Evolutionary conservation across 345 rosid genomes (phyloP), one percentile per base, ranked within the genome.

Genomic region (Litchi chinensis): DNA sequence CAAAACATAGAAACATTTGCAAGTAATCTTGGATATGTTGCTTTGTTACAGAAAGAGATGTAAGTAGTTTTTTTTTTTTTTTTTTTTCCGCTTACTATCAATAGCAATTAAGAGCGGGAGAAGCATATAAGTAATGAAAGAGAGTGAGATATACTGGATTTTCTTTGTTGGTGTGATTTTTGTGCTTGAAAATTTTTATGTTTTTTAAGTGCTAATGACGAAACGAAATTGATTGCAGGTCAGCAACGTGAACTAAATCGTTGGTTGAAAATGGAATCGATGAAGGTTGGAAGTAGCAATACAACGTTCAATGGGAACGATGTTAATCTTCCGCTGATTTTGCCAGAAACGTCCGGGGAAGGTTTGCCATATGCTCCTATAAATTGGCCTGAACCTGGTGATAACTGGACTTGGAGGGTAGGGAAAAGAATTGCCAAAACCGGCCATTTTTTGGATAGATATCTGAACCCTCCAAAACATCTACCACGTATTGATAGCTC

Each of bases 291-390:
- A 80, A 75, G 71, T 77, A 70, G 40, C 21, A 78, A 68, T 69
- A 78, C 81, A 74, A 52, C 19, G 12, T 9, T 40, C 41, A 65
- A 60, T 68, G 80, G 78, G 21, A 77, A 74, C 5, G 73, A 62
- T 7, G 79, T 85, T 80, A 18, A 50, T 43, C 82, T 88, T 24
- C 78, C 75, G 59, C 91, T 87, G 0, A 91, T 90, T 18, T 79
- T 28, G 1, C 90, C 91, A 0, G 68, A 86, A 71, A 88, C 76
- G 43, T 82, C 90, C 56, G 95, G 97, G 68, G 71, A 66, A 65
- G 97, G 95, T 26, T 77, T 91, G 82, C 95, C 97, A 0, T 91
- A 90, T 87, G 97, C 97, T 76, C 95, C 95, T 46, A 82, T 77
- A 10, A 84, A 91, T 79, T 91, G 91, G 91, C 95, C 94, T 40